Evolutionary conservation across 2,329 filamentous ascomycete species (phyloP), one percentile per base, ranked within the genome.

Genomic region (Mycosphaerella sp.): DNA sequence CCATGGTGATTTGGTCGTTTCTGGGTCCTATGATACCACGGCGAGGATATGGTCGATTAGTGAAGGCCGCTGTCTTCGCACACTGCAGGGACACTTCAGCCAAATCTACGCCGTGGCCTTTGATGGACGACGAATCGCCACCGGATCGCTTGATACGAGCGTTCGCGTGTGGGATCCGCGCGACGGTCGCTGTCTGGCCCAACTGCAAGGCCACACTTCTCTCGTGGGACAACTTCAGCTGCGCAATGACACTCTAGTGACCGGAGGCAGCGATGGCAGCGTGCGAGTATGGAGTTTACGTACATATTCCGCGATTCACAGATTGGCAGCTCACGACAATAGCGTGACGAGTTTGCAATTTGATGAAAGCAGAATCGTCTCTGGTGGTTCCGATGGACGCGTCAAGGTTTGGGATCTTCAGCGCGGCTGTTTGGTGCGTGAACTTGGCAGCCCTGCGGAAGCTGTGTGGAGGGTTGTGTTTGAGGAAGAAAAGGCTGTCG

Each of bases 41-140:
- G 93, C 93, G 21, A 86, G 90, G 64, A 92, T 98, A 54, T 98
- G 93, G 93, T 96, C 89, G 70, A 97, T 98, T 49, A 95, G 89
- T 1, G 89, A 96, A 72, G 93, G 93, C 31, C 84, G 89, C 59
- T 98, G 93, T 70, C 76, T 97, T 51, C 85, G 92, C 62, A 96
- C 90, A 0, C 78, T 98, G 39, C 85, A 86, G 43, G 93, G 93
- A 0, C 93, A 98, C 72, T 98, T 96, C 73, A 97, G 92, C 69
- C 93, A 98, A 69, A 98, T 98, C 55, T 98, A 98, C 69, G 93
- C 93, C 17, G 95, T 98, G 68, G 93, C 93, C 1, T 98, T 97
- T 72, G 93, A 98, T 69, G 93, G 93, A 39, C 85, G 85, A 62
- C 82, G 91, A 59, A 91, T 98, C 54, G 92, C 95, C 36, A 98